Percentiles rank a stretch among this genome's conserved stretches.
phyloP scores from a whole-genome alignment of 1,284 basidiomycete species.

The Exsudoporus floridanus region DNA sequence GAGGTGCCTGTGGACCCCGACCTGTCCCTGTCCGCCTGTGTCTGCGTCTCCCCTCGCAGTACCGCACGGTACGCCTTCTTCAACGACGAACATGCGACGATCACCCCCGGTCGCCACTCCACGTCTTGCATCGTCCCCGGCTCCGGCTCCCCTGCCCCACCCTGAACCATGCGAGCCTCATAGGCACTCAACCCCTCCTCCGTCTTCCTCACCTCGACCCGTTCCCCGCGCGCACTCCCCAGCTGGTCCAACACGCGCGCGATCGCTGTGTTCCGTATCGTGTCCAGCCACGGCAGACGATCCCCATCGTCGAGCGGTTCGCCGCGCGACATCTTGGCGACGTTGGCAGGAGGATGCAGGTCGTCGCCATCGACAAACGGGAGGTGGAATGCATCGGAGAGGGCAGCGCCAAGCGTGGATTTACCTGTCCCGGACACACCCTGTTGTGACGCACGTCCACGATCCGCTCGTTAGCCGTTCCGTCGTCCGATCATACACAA shows the following conservation, averaged over 20 bases:
- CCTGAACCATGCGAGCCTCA: too few relatives aligned
- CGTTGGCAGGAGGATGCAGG: conserved; percentile 79
- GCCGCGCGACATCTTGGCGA: conserved; percentile 86
- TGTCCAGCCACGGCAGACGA: conserved; percentile 82
- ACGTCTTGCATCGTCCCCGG: too few relatives aligned
- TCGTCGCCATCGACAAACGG: conserved; percentile 91
- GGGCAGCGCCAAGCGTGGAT: conserved; percentile 74
- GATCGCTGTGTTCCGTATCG: conserved; percentile 68
- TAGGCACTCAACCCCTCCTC: too few relatives aligned
- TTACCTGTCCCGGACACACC: conserved; percentile 87
- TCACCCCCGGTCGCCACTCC: conserved; percentile 45
- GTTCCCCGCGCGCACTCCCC: background rate
- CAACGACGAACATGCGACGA: conserved; percentile 88
- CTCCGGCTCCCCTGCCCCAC: too few relatives aligned
- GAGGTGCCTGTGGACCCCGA: conserved; percentile 26
- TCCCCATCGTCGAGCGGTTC: conserved; percentile 81
- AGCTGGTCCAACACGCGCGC: conserved; percentile 47
- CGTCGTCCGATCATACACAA: too few relatives aligned
- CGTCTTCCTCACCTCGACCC: too few relatives aligned
- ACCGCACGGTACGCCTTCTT: conserved; percentile 81
- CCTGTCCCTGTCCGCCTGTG: too few relatives aligned
- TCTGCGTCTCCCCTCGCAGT: too few relatives aligned
- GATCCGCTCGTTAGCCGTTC: too few relatives aligned
- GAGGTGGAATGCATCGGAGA: conserved; percentile 59
- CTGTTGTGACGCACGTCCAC: conserved; percentile 40